These are phyloP conservation scores for Pseudocercospora eumusae DNA, from an alignment of 2,329 filamentous ascomycete species.

Conservation along the genomic window DNA sequence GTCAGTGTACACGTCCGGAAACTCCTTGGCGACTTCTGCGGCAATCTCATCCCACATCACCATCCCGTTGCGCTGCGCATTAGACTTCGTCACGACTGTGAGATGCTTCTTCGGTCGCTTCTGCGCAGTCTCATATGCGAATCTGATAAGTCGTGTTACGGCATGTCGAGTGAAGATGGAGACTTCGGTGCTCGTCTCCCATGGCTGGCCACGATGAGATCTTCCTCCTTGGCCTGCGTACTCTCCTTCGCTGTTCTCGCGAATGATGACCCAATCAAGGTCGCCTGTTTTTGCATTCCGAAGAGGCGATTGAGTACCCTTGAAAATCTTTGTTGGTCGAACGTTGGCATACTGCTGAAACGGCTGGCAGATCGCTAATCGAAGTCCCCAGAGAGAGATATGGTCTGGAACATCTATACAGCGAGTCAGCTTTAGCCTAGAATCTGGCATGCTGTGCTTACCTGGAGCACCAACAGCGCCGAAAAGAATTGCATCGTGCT, in stretches of 20 bases:
- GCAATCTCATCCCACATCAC: constrained; percentile 69
- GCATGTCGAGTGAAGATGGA: constrained; percentile 64
- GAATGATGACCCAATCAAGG: constrained; percentile 67
- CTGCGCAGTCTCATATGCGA: constrained; percentile 63
- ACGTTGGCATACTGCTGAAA: constrained; percentile 61
- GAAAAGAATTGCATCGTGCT: constrained; percentile 67
- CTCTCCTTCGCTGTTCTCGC: constrained; percentile 68
- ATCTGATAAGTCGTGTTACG: constrained; percentile 62
- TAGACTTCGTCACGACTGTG: constrained; percentile 67
- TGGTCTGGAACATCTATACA: constrained; percentile 54
- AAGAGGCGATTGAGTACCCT: constrained; percentile 61
- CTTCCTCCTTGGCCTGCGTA: constrained; percentile 66
- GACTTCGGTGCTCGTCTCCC: constrained; percentile 65
- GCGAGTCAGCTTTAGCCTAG: background rate
- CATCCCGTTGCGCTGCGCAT: constrained; percentile 67
- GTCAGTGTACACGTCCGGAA: constrained; percentile 61
- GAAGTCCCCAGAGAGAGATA: constrained; percentile 54
- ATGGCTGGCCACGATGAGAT: constrained; percentile 59
- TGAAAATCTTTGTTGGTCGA: constrained; percentile 61
- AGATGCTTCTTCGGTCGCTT: constrained; percentile 59
- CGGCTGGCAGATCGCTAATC: constrained; percentile 58
- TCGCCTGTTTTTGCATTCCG: constrained; percentile 57
- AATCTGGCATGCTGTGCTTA: constrained; percentile 21
- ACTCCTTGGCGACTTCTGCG: constrained; percentile 56
- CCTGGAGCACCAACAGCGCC: constrained; percentile 63